These are phyloP conservation scores for Chytridiales sp. DNA, from an alignment of 371 early-diverging fungal genomes.

Conservation along the genomic window DNA sequence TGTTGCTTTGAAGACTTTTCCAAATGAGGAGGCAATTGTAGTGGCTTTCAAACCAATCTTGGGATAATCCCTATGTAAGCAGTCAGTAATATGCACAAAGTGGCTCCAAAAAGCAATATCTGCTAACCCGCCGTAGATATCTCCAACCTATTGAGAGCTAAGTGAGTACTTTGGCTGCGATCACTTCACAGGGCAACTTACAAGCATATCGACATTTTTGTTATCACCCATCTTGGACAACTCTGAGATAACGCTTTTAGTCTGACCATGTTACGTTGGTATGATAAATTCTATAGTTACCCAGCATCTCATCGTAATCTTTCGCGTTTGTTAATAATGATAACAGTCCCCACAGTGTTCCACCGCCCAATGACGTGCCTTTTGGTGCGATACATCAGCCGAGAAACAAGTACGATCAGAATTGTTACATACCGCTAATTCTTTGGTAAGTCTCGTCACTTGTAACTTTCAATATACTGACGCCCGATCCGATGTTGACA, in stretches of 20 bases:
- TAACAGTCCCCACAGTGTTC: slow-evolving; percentile 95
- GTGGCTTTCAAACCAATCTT: slow-evolving; percentile 79
- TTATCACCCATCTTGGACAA: slow-evolving; percentile 90
- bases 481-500: slow-evolving; percentile 92
- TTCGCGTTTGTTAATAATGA: slow-evolving; percentile 72
- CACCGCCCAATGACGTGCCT: slow-evolving; percentile 91
- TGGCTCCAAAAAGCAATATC: no score
- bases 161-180: no score
- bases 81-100: slow-evolving; percentile 6
- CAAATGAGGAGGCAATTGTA: slow-evolving; percentile 93
- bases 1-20: slow-evolving; percentile 86
- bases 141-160: no score
- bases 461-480: slow-evolving; percentile 84
- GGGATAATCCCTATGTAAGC: slow-evolving; percentile 34
- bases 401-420: background rate
- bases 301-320: slow-evolving; percentile 95
- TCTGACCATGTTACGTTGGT: background rate
- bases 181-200: slow-evolving; percentile 4
- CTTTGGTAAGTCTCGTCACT: slow-evolving; percentile 74
- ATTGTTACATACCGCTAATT: slow-evolving; percentile 80
- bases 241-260: slow-evolving; percentile 35
- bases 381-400: background rate
- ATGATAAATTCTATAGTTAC: background rate
- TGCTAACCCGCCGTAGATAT: slow-evolving; percentile 93
- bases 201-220: slow-evolving; percentile 88